These are phyloP conservation scores for Rosa persica DNA, from an alignment of 306 rosid species.

Conservation along the genomic window DNA sequence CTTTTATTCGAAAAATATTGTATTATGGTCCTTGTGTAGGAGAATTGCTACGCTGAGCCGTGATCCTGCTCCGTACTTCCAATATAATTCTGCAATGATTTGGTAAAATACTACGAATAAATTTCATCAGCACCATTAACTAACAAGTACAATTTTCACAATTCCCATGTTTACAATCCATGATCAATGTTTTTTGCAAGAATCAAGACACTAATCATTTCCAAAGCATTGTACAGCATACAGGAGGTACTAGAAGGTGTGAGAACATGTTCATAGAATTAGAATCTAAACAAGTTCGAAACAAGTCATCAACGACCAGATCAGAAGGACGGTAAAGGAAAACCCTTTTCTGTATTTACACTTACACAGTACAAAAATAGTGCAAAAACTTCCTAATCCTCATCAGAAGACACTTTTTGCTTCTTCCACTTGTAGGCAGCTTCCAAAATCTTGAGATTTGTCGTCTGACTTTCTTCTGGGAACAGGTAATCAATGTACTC, in stretches of 20 bases:
- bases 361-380: not conserved
- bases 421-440: conserved; percentile 97
- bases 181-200: not conserved
- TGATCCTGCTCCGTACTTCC: not conserved
- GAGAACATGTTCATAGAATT: not conserved
- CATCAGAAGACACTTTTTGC: conserved; percentile 57
- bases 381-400: conserved; percentile 32
- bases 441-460: conserved; percentile 86
- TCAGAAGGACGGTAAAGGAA: conserved; percentile 9
- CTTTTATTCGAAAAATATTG: no score
- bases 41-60: not conserved
- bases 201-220: not conserved
- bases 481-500: conserved; percentile 76
- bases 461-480: conserved; percentile 83
- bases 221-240: not conserved
- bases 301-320: not conserved
- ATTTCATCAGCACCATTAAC: not conserved
- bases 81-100: not conserved
- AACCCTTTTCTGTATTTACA: conserved; percentile 13
- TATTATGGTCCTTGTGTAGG: not conserved
- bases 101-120: not conserved
- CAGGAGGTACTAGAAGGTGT: not conserved
- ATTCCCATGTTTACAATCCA: no score
- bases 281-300: not conserved
- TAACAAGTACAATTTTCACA: not conserved